phyloP scores from a whole-genome alignment of 495 filamentous ascomycete genomes.

The Neurospora intermedia region DNA sequence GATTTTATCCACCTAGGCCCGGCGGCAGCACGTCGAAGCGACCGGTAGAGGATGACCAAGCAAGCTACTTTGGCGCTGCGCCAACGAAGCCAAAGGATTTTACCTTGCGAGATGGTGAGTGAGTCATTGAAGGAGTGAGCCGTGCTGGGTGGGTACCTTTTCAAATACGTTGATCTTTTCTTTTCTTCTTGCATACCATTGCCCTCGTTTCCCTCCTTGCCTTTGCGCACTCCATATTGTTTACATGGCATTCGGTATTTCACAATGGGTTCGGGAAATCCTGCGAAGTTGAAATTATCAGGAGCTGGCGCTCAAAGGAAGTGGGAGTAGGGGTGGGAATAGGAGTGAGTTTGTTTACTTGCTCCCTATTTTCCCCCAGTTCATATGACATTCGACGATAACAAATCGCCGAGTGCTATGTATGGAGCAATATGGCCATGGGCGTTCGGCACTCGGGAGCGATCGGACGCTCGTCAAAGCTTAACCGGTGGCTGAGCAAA shows the following conservation, averaged over 20 bases:
- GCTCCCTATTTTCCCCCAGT: neutral
- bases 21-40: neutral
- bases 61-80: constrained; percentile 1
- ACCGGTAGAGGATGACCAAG: constrained; percentile 1
- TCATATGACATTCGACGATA: neutral
- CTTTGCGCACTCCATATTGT: neutral
- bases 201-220: neutral
- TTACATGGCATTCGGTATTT: neutral
- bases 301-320: neutral
- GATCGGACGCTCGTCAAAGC: neutral
- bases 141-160: neutral
- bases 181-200: neutral
- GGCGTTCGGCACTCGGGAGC: neutral
- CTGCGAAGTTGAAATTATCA: neutral
- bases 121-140: neutral
- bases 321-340: neutral
- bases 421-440: neutral
- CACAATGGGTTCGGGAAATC: neutral
- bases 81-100: constrained; percentile 10
- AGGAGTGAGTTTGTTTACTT: neutral
- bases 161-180: neutral
- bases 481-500: neutral
- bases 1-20: neutral
- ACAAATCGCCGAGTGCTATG: neutral
- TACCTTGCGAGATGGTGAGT: neutral